phyloP scores from a whole-genome alignment of 2,329 filamentous ascomycete genomes.

The Botrytis squamosa region DNA sequence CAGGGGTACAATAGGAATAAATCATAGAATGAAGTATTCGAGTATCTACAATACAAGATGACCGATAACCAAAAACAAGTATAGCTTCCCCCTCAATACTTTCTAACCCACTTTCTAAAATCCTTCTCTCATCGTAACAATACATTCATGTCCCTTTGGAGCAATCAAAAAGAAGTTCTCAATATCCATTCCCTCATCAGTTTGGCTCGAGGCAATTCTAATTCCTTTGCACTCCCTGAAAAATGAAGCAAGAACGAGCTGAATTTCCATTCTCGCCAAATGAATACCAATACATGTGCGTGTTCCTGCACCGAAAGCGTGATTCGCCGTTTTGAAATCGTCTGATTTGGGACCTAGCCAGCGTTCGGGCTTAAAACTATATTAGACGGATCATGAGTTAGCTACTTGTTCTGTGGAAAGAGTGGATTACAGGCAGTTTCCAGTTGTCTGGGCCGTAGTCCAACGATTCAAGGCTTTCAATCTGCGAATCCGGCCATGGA shows the following conservation, averaged over 20 bases:
- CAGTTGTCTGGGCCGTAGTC: no score
- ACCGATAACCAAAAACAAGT: not conserved
- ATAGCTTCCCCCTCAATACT: accelerated
- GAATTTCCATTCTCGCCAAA: constrained; percentile 7
- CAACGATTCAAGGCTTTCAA: no score
- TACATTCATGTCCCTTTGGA: not conserved
- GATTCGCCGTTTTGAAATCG: not conserved
- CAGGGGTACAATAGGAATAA: accelerated
- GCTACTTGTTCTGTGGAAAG: not conserved
- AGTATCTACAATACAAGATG: not conserved
- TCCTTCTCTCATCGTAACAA: not conserved
- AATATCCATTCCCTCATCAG: not conserved
- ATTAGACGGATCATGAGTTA: not conserved
- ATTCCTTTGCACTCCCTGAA: not conserved
- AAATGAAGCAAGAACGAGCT: not conserved
- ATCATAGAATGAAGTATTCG: not conserved
- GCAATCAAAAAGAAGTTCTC: not conserved
- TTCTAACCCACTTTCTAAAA: not conserved
- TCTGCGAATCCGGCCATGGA: no score
- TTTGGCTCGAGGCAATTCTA: not conserved
- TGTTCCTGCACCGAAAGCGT: constrained; percentile 2
- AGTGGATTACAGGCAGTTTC: no score
- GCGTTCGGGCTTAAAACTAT: not conserved
- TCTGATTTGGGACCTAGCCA: not conserved
- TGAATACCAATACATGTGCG: not conserved